A percentile compares a stretch with the other conserved stretches of the same genome.
Evolutionary conservation across 2,329 filamentous ascomycete genomes (phyloP).

Genomic region (Diatrype stigma): DNA sequence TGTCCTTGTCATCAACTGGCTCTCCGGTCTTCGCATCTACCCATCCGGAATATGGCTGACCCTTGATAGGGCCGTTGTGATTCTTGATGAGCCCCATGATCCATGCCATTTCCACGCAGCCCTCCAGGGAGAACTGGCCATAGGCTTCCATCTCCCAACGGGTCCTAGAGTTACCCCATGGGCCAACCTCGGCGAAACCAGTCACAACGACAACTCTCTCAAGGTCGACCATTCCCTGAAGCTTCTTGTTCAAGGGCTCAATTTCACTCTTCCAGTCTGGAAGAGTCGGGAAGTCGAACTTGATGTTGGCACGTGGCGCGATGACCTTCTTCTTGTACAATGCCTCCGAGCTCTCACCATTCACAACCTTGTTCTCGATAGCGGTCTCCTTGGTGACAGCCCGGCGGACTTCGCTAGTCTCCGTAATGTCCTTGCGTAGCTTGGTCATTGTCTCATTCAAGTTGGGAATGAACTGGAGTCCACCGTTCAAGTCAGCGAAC

Average conservation of each 20-base stretch:
- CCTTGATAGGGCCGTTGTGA: constrained; percentile 93
- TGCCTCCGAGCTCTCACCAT: constrained; percentile 86
- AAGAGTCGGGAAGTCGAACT: constrained; percentile 88
- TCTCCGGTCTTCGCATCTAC: constrained; percentile 92
- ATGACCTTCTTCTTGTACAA: constrained; percentile 93
- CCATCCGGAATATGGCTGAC: constrained; percentile 94
- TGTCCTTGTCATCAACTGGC: constrained; percentile 94
- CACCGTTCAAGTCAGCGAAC: constrained; percentile 95
- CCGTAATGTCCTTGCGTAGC: constrained; percentile 89
- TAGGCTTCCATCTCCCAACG: constrained; percentile 99
- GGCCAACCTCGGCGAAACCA: constrained; percentile 91
- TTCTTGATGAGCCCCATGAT: constrained; percentile 99
- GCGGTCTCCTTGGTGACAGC: constrained; percentile 94
- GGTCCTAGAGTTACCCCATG: constrained; percentile 97
- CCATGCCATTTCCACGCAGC: constrained; percentile 99
- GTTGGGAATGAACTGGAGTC: constrained; percentile 94
- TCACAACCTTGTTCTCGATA: constrained; percentile 95
- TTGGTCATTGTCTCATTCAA: constrained; percentile 91
- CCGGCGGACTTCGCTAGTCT: constrained; percentile 88
- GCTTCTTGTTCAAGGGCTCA: constrained; percentile 77
- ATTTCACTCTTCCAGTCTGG: constrained; percentile 91
- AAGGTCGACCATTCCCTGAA: constrained; percentile 97
- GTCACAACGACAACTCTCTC: constrained; percentile 98
- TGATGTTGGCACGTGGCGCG: constrained; percentile 94
- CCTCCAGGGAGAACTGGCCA: constrained; percentile 94